A percentile compares a stretch with the other conserved stretches of the same genome.
phyloP scores from a whole-genome alignment of 2,329 filamentous ascomycete genomes.

The Scedosporium dehoogii region DNA sequence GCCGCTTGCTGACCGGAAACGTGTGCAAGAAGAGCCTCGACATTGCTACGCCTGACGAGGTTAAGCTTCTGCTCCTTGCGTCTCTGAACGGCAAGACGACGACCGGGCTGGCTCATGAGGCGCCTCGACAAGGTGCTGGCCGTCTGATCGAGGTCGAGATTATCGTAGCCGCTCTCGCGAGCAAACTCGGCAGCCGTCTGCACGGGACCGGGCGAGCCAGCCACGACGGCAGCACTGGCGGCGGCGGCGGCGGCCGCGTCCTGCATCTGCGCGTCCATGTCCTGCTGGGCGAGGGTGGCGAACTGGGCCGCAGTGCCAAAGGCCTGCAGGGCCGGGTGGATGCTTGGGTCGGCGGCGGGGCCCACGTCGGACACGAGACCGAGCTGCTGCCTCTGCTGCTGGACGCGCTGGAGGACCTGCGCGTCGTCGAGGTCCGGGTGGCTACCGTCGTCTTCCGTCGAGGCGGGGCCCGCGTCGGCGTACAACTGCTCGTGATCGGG shows the following conservation, averaged over 20 bases:
- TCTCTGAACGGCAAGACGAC: slow-evolving; percentile 41
- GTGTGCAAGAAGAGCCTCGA: slow-evolving; percentile 48
- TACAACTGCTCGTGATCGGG: slow-evolving; percentile 14
- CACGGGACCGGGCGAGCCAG: slow-evolving; percentile 4
- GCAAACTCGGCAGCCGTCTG: slow-evolving; percentile 37
- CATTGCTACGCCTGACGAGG: slow-evolving; percentile 47
- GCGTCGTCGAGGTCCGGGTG: slow-evolving; percentile 8
- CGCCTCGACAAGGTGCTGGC: slow-evolving; percentile 42
- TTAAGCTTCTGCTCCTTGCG: slow-evolving; percentile 45
- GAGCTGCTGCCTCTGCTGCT: slow-evolving; percentile 13
- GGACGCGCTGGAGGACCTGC: slow-evolving; percentile 10
- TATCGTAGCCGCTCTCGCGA: slow-evolving; percentile 33
- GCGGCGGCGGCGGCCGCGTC: slow-evolving; percentile 8
- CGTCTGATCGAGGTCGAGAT: slow-evolving; percentile 32
- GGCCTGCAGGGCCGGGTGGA: slow-evolving; percentile 17
- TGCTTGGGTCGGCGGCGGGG: slow-evolving; percentile 16
- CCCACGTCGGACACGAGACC: slow-evolving; percentile 22
- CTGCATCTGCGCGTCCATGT: slow-evolving; percentile 15
- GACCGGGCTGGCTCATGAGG: slow-evolving; percentile 37
- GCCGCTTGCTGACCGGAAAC: slow-evolving; percentile 39
- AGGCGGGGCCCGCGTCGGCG: slow-evolving; percentile 12
- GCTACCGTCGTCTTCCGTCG: slow-evolving; percentile 3
- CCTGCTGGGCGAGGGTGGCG: slow-evolving; percentile 9
- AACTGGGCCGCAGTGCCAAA: slow-evolving; percentile 10
- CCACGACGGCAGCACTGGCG: slow-evolving; percentile 4